A percentile compares a stretch with the other conserved stretches of the same genome.
These are phyloP conservation scores for Nicotiana undulata DNA, from an alignment of 257 asterid genomes.

Conservation along the genomic window DNA sequence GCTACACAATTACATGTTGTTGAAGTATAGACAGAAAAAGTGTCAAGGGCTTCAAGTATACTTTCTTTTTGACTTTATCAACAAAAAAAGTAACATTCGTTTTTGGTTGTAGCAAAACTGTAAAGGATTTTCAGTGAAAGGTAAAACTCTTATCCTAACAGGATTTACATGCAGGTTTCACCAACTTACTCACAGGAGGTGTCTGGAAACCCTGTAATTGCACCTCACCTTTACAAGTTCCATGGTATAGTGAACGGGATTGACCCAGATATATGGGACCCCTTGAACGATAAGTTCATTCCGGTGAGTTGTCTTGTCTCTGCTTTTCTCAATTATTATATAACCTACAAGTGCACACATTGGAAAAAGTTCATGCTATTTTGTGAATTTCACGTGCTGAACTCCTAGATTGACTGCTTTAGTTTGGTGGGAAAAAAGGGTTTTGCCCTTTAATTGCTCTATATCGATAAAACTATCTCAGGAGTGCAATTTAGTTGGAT, in stretches of 20 bases:
- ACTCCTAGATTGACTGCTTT: neutral
- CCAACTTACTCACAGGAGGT: slow-evolving; percentile 91
- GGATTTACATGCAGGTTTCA: slow-evolving; percentile 59
- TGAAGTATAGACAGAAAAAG: neutral
- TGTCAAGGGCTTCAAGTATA: neutral
- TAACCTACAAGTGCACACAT: neutral
- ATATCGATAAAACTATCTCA: neutral
- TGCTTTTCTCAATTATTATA: slow-evolving; percentile 3
- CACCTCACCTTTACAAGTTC: slow-evolving; percentile 78
- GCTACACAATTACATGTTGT: neutral
- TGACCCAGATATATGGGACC: slow-evolving; percentile 99
- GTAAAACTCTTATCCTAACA: neutral
- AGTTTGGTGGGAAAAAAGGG: neutral
- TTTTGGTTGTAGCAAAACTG: neutral
- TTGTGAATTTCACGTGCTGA: neutral
- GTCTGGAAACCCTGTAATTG: slow-evolving; percentile 61
- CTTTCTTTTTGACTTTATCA: neutral
- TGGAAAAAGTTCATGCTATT: neutral
- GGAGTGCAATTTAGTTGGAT: neutral
- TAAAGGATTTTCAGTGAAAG: neutral
- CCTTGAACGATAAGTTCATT: slow-evolving; percentile 74
- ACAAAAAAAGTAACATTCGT: neutral
- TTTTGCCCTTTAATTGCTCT: neutral
- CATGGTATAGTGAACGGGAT: slow-evolving; percentile 96
- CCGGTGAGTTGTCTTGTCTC: slow-evolving; percentile 58